Conservation (phyloP, 495 filamentous ascomycete genomes). For the Podospora fimiseda region DNA sequence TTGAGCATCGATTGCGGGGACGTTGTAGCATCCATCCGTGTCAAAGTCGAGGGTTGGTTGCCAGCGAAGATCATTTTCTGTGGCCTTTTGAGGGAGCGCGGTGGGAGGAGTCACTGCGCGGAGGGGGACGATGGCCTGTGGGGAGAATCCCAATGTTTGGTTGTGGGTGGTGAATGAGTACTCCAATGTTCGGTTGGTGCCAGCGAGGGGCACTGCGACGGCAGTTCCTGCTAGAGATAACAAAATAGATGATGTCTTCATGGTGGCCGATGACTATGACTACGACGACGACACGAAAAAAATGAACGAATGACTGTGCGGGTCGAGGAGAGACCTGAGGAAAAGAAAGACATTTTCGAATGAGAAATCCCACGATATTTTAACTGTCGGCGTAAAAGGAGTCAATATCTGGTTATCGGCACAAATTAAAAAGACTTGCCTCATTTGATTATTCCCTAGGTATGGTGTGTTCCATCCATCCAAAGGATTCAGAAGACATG, state of each 20-base stretch:
- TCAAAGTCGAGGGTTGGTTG: conserved; percentile 44
- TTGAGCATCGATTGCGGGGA: conserved; percentile 34
- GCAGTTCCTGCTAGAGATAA: not conserved
- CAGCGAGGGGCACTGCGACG: conserved; percentile 1
- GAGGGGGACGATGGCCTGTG: not conserved
- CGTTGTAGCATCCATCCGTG: conserved; percentile 43
- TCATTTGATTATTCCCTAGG: not conserved
- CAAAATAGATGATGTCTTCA: not conserved
- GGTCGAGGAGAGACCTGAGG: not conserved
- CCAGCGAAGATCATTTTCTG: conserved; percentile 35
- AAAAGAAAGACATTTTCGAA: not conserved
- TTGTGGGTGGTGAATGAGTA: not conserved
- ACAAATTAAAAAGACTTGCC: not conserved
- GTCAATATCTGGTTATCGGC: no score
- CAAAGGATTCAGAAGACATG: not conserved
- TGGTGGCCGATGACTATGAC: not conserved
- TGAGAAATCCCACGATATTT: not conserved
- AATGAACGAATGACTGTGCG: not conserved
- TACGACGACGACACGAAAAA: not conserved
- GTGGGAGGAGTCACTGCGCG: conserved; percentile 18
- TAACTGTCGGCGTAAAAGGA: not conserved
- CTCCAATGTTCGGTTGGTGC: no score
- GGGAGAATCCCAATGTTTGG: not conserved
- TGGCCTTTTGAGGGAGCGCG: conserved; percentile 36
- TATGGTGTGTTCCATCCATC: not conserved